phyloP scores from a whole-genome alignment of 140 eudicot species.

The Senecio squalidus region DNA sequence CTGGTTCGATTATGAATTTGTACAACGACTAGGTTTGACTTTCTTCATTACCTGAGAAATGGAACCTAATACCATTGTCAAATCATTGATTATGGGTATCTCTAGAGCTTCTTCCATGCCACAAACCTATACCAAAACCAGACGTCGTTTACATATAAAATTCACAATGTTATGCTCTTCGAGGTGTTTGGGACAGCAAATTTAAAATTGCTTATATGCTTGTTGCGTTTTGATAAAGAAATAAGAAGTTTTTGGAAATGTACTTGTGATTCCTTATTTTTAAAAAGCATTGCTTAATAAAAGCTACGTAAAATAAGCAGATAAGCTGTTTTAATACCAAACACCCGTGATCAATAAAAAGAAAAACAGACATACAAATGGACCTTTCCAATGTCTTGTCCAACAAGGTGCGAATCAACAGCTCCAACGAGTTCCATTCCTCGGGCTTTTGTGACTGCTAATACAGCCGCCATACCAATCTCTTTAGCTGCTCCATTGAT shows the following conservation, averaged over 20 bases:
- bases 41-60: slow-evolving; percentile 67
- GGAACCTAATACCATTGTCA: slow-evolving; percentile 89
- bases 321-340: too few species aligned
- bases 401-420: slow-evolving; percentile 57
- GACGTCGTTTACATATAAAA: background rate
- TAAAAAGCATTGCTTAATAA: too few species aligned
- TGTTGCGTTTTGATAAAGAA: too few species aligned
- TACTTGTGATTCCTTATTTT: too few species aligned
- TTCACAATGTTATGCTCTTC: too few species aligned
- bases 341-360: background rate
- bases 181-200: too few species aligned
- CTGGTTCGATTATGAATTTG: background rate
- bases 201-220: too few species aligned
- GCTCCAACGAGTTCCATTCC: slow-evolving; percentile 96
- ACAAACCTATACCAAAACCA: slow-evolving; percentile 41
- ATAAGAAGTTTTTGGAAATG: too few species aligned
- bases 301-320: too few species aligned
- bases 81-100: slow-evolving; percentile 74
- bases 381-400: slow-evolving; percentile 80
- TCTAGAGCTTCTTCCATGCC: slow-evolving; percentile 96
- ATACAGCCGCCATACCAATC: slow-evolving; percentile 78
- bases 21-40: slow-evolving; percentile 1
- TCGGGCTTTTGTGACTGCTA: slow-evolving; percentile 75
- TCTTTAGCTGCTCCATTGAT: slow-evolving; percentile 90
- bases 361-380: background rate